phyloP scores from a whole-genome alignment of 2,329 filamentous ascomycete species.

The Colletotrichum tropicale region DNA sequence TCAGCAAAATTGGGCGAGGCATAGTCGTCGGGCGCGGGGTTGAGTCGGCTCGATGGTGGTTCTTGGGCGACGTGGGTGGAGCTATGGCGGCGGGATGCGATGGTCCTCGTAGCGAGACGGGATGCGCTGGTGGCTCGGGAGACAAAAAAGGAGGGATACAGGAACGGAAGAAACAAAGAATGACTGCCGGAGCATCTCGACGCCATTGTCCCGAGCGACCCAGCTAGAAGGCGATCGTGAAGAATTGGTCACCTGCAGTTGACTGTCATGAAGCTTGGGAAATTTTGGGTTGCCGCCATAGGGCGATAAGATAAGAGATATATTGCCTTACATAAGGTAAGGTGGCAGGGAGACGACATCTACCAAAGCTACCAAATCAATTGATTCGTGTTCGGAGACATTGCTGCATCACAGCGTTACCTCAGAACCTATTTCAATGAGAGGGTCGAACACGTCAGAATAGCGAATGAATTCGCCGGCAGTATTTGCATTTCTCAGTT shows the following conservation, averaged over 20 bases:
- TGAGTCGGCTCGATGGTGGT: constrained; percentile 60
- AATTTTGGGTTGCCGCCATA: constrained; percentile 5
- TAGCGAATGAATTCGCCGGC: background rate
- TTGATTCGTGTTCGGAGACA: background rate
- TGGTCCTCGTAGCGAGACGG: constrained; percentile 27
- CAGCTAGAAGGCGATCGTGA: background rate
- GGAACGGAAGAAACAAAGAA: constrained; percentile 48
- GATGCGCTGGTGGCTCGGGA: constrained; percentile 26
- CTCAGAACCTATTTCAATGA: background rate
- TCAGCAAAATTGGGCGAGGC: constrained; percentile 84
- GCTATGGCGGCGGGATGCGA: constrained; percentile 16
- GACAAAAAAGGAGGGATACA: constrained; percentile 53
- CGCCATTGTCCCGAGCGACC: constrained; percentile 37
- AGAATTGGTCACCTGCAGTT: background rate
- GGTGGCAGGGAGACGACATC: background rate
- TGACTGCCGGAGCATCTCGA: constrained; percentile 41
- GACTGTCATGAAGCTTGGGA: background rate
- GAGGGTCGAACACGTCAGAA: background rate
- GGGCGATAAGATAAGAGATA: constrained; percentile 6
- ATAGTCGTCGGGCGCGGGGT: constrained; percentile 86
- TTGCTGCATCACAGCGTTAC: background rate
- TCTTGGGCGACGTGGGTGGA: constrained; percentile 20
- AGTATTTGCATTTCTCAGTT: background rate
- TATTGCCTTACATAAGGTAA: background rate
- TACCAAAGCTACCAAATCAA: background rate